Percentiles rank a stretch among this genome's conserved stretches.
Evolutionary conservation across 1,139 yeast species (phyloP).

Genomic region (Nakaseomyces kungkrabaensis): DNA sequence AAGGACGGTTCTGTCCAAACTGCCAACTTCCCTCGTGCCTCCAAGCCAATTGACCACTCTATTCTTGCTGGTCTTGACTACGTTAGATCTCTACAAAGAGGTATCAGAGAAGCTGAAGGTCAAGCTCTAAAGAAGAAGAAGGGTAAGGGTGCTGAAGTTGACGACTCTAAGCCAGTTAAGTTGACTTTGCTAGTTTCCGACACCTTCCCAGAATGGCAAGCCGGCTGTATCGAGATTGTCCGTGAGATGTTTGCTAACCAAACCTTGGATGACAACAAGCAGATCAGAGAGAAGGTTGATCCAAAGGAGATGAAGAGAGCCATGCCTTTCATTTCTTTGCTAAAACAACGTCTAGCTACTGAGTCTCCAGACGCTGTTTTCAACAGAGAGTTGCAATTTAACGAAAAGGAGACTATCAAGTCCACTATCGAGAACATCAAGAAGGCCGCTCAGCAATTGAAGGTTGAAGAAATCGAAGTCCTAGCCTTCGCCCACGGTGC

Average conservation of each 20-base stretch:
- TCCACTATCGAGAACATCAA: constrained; percentile 45
- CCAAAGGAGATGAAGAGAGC: constrained; percentile 87
- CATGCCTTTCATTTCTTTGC: constrained; percentile 87
- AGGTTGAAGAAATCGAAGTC: constrained; percentile 42
- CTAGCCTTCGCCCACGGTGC: constrained; percentile 53
- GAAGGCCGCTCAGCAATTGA: constrained; percentile 55
- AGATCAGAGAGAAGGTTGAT: constrained; percentile 47
- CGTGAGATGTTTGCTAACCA: constrained; percentile 64
- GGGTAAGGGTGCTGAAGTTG: constrained; percentile 70
- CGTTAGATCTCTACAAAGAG: constrained; percentile 65
- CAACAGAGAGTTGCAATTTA: constrained; percentile 74
- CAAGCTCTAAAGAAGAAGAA: constrained; percentile 82
- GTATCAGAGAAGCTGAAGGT: constrained; percentile 90
- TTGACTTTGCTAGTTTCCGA: constrained; percentile 64
- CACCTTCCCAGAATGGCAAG: constrained; percentile 96
- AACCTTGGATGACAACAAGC: constrained; percentile 50
- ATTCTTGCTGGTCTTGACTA: constrained; percentile 63
- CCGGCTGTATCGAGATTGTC: constrained; percentile 71
- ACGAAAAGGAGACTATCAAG: constrained; percentile 62
- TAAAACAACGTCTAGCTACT: constrained; percentile 63
- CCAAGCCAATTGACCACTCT: constrained; percentile 52
- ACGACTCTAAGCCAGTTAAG: constrained; percentile 60
- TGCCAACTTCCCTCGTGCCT: constrained; percentile 68
- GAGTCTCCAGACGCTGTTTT: constrained; percentile 72
- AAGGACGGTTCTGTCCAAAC: constrained; percentile 54